Evolutionary conservation across 176 grass and related monocot genomes (phyloP).

Genomic region (Tillandsia leiboldiana): DNA sequence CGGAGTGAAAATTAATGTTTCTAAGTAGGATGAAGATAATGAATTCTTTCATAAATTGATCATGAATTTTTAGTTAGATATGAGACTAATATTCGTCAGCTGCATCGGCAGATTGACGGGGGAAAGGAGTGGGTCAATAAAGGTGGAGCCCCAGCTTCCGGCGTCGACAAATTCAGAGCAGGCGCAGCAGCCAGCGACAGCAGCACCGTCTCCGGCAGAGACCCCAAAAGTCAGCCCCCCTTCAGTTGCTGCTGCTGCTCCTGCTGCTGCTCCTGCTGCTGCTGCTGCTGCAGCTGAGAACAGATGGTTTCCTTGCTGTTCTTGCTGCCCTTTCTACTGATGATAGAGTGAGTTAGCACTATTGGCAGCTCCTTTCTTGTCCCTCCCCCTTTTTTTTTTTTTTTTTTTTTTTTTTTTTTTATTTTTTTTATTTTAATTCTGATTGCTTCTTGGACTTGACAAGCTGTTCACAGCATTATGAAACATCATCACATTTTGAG

Average conservation of each 20-base stretch:
- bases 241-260: constrained; percentile 2
- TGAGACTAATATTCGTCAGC: background rate
- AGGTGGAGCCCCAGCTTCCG: constrained; percentile 15
- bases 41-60: background rate
- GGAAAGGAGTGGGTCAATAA: constrained; percentile 12
- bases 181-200: constrained; percentile 3
- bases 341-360: constrained; percentile 8
- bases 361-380: background rate
- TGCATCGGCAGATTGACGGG: constrained; percentile 34
- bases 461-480: too few relatives aligned
- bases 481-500: too few relatives aligned
- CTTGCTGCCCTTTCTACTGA: constrained; percentile 46
- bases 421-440: too few relatives aligned
- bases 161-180: constrained; percentile 11
- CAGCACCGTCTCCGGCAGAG: background rate
- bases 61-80: background rate
- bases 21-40: background rate
- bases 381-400: too few relatives aligned
- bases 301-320: constrained; percentile 49
- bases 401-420: too few relatives aligned
- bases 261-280: background rate
- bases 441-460: too few relatives aligned
- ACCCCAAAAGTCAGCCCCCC: background rate
- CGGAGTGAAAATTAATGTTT: too few relatives aligned
- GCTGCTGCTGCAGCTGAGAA: background rate